Evolutionary conservation across 2,329 filamentous ascomycete genomes (phyloP).

Genomic region (Rhynchosporium secalis): DNA sequence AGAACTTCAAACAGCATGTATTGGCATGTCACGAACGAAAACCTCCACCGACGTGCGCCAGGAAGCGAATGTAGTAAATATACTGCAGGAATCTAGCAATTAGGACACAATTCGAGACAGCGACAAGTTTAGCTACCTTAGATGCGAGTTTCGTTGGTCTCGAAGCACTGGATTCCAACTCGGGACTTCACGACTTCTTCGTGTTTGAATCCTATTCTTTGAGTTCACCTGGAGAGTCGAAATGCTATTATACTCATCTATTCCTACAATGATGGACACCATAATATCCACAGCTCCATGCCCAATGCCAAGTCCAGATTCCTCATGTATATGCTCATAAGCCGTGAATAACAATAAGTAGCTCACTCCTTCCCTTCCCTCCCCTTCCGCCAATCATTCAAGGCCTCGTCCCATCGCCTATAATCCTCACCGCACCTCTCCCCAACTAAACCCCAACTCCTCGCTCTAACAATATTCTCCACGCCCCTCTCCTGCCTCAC

Average conservation of each 20-base stretch:
- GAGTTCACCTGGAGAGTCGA: background rate
- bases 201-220: no score
- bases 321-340: background rate
- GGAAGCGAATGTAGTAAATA: no score
- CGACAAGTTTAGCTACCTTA: no score
- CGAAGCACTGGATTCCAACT: background rate
- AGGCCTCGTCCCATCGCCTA: slow-evolving; percentile 63
- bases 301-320: background rate
- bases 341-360: background rate
- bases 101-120: no score
- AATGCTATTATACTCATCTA: background rate
- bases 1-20: background rate
- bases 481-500: slow-evolving; percentile 74
- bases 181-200: no score
- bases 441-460: slow-evolving; percentile 78
- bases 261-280: background rate
- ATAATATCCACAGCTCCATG: background rate
- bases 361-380: slow-evolving; percentile 18
- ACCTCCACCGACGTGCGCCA: no score
- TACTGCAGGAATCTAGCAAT: no score
- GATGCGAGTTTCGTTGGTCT: no score
- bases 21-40: no score
- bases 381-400: slow-evolving; percentile 59
- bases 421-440: slow-evolving; percentile 68
- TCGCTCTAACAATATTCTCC: slow-evolving; percentile 74